Conservation (phyloP, 73 alveolate species). For the Paramecium sexaurelia region DNA sequence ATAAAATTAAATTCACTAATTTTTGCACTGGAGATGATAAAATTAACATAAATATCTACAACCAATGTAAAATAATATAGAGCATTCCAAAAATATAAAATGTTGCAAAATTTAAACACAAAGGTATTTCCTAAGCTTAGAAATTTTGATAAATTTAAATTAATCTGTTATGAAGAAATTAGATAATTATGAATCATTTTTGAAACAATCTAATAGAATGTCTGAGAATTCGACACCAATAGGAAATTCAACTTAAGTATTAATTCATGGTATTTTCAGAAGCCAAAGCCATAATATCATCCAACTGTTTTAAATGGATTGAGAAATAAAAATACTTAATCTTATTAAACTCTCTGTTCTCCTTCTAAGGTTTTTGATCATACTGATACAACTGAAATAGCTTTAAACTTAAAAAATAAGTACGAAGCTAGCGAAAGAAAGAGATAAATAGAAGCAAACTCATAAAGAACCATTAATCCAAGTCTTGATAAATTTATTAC, state of each 20-base stretch:
- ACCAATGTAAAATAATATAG: background rate
- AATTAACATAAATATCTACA: background rate
- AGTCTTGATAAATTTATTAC: background rate
- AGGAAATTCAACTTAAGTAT: background rate
- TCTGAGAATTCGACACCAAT: background rate
- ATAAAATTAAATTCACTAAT: background rate
- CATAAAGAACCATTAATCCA: background rate
- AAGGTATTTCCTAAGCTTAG: background rate
- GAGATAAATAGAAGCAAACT: background rate
- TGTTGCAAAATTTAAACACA: background rate
- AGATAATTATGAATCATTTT: background rate
- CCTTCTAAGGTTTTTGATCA: background rate
- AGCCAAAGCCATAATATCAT: background rate
- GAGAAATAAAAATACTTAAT: background rate
- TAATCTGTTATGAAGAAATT: constrained; percentile 15
- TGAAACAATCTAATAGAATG: background rate
- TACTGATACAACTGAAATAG: background rate
- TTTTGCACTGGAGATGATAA: background rate
- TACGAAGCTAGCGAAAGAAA: constrained; percentile 18
- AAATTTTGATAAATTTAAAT: background rate
- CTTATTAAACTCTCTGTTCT: background rate
- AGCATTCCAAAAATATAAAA: background rate
- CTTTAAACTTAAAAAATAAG: background rate
- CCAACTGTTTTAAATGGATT: background rate
- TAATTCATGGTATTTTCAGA: background rate